phyloP scores from a whole-genome alignment of 371 early-diverging fungal species.

The Mucor indicus region DNA sequence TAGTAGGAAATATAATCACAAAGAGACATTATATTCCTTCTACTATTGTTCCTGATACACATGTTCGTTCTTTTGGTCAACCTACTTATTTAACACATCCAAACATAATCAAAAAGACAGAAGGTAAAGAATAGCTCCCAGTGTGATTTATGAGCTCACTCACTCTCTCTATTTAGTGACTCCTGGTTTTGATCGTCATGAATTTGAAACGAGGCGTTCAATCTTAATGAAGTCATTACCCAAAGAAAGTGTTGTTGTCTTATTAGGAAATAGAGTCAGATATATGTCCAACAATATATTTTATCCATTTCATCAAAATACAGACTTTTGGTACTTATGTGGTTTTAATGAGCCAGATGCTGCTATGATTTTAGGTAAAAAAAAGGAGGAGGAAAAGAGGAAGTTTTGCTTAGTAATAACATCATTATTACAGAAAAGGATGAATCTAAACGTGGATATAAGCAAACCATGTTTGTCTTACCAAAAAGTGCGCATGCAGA shows the following conservation, averaged over 20 bases:
- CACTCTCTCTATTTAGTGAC: slow-evolving; percentile 71
- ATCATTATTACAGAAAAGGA: slow-evolving; percentile 67
- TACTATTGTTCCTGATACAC: slow-evolving; percentile 27
- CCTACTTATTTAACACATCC: slow-evolving; percentile 70
- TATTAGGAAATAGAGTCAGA: slow-evolving; percentile 73
- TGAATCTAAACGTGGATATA: slow-evolving; percentile 63
- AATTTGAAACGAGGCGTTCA: slow-evolving; percentile 74
- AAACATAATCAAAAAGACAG: slow-evolving; percentile 70
- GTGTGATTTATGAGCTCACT: background rate
- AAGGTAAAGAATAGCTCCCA: too few relatives aligned
- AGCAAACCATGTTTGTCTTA: slow-evolving; percentile 83
- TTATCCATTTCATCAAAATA: slow-evolving; percentile 91
- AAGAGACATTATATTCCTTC: slow-evolving; percentile 6
- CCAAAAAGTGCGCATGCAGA: slow-evolving; percentile 72
- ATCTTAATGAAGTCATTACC: slow-evolving; percentile 63
- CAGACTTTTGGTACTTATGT: slow-evolving; percentile 82
- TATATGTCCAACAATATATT: slow-evolving; percentile 92
- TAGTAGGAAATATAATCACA: too few relatives aligned
- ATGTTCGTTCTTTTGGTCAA: slow-evolving; percentile 68
- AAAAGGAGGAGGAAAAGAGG: background rate
- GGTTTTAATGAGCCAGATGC: slow-evolving; percentile 93
- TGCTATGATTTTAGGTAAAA: slow-evolving; percentile 69
- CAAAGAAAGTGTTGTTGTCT: slow-evolving; percentile 65
- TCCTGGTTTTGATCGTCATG: slow-evolving; percentile 71
- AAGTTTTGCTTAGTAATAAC: too few relatives aligned